These are phyloP conservation scores for Dendrostoma leiphaemia DNA, from an alignment of 2,329 filamentous ascomycete species.

Conservation along the genomic window DNA sequence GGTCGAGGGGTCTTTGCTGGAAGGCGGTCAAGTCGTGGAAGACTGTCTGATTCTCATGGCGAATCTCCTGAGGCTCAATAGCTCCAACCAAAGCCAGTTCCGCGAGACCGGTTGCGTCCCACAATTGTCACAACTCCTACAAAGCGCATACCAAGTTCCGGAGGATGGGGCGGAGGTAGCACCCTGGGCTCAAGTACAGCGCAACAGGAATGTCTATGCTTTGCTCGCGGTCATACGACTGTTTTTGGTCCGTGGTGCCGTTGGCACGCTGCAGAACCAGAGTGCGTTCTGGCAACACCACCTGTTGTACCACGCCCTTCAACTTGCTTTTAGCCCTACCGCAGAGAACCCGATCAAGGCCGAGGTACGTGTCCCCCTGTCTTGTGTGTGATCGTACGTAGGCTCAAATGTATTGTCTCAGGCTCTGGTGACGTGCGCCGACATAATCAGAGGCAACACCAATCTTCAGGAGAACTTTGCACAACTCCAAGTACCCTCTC, in stretches of 20 bases:
- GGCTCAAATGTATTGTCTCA: constrained; percentile 31
- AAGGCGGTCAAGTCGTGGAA: constrained; percentile 85
- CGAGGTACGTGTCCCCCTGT: constrained; percentile 52
- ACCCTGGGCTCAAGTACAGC: constrained; percentile 72
- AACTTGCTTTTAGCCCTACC: constrained; percentile 74
- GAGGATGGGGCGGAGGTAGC: constrained; percentile 60
- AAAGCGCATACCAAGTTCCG: constrained; percentile 53
- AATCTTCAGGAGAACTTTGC: constrained; percentile 86
- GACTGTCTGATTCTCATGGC: constrained; percentile 89
- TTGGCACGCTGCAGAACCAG: constrained; percentile 81
- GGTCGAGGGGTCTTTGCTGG: constrained; percentile 74
- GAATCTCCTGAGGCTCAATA: constrained; percentile 82
- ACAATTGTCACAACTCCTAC: constrained; percentile 68
- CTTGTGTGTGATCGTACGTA: constrained; percentile 11
- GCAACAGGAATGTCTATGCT: constrained; percentile 89
- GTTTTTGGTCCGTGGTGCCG: constrained; percentile 78
- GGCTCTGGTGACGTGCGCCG: constrained; percentile 81
- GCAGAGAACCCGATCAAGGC: constrained; percentile 77
- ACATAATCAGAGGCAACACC: constrained; percentile 80
- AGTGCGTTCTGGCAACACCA: constrained; percentile 80
- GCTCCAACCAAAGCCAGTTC: constrained; percentile 91
- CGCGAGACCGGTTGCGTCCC: constrained; percentile 82
- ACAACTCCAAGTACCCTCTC: constrained; percentile 72
- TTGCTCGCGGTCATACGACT: constrained; percentile 82
- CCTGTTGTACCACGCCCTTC: constrained; percentile 74